phyloP scores from a whole-genome alignment of 495 filamentous ascomycete genomes.

The Platismatia glauca region DNA sequence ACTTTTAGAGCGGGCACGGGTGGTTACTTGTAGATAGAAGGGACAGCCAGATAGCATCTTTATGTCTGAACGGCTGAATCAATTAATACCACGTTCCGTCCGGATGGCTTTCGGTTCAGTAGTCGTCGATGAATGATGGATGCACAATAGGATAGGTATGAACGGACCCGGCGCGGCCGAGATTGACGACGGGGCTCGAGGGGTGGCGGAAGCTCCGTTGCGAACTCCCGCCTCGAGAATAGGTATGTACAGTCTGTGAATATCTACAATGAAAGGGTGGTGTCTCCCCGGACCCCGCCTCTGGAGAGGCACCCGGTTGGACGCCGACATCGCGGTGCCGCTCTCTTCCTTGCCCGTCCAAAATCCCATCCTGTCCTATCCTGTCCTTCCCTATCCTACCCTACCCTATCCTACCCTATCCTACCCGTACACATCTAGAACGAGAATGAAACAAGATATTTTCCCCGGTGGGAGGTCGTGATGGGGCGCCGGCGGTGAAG shows the following conservation, averaged over 20 bases:
- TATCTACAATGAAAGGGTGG: constrained; percentile 3
- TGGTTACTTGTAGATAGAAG: constrained; percentile 6
- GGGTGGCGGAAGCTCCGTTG: background rate
- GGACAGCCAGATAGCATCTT: constrained; percentile 7
- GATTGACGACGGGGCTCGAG: background rate
- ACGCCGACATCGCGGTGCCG: background rate
- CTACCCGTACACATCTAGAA: background rate
- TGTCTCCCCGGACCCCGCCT: background rate
- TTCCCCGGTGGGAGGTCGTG: background rate
- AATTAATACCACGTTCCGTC: constrained; percentile 1
- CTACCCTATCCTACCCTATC: constrained; percentile 5
- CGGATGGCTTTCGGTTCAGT: no score
- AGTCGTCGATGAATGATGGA: background rate
- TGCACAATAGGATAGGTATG: background rate
- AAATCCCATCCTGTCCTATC: no score
- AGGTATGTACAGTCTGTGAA: constrained; percentile 4
- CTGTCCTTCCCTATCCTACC: no score
- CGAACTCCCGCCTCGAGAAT: background rate
- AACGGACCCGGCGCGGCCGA: background rate
- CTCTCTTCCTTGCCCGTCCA: background rate
- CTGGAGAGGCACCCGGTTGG: background rate
- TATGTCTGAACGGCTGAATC: constrained; percentile 4
- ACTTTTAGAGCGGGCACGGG: constrained; percentile 4
- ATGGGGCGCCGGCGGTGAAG: background rate
- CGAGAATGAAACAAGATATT: background rate